Conservation (phyloP, 768 basidiomycete species). For the Auriscalpium vulgare region DNA sequence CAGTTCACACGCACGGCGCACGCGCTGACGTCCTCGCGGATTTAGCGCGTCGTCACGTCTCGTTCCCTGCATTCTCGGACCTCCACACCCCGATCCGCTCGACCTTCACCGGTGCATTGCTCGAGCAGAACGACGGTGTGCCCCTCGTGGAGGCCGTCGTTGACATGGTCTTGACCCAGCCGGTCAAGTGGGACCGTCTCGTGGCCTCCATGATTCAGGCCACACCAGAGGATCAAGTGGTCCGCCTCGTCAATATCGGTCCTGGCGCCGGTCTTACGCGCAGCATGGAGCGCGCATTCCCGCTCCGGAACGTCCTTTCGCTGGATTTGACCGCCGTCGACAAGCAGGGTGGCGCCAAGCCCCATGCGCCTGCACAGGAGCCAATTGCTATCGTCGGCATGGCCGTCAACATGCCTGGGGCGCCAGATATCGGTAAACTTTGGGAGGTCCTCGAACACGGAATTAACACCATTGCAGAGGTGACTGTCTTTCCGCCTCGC, state of each 20-base stretch:
- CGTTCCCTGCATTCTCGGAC: constrained; percentile 41
- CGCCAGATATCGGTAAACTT: constrained; percentile 35
- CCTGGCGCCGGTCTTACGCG: constrained; percentile 35
- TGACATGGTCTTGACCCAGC: constrained; percentile 12
- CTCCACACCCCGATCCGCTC: constrained; percentile 22
- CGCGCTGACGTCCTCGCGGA: constrained; percentile 39
- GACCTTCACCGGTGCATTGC: constrained; percentile 5
- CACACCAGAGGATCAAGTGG: constrained; percentile 16
- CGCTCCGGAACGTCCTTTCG: constrained; percentile 11
- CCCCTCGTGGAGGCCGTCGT: constrained; percentile 8
- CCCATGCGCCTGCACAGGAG: constrained; percentile 27
- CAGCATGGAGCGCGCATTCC: constrained; percentile 29
- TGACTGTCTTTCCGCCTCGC: constrained; percentile 19
- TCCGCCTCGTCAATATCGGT: constrained; percentile 43
- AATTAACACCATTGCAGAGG: constrained; percentile 48
- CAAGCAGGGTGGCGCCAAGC: neutral
- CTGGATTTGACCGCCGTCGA: constrained; percentile 1
- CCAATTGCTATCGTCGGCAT: constrained; percentile 68
- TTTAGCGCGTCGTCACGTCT: constrained; percentile 33
- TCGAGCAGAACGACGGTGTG: neutral
- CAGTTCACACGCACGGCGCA: constrained; percentile 23
- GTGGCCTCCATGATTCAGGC: constrained; percentile 16
- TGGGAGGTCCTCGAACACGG: constrained; percentile 57
- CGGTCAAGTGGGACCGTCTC: constrained; percentile 39
- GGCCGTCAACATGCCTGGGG: constrained; percentile 52